These are phyloP conservation scores for Suhomyces faveliae DNA, from an alignment of 805 yeast species.

Conservation along the genomic window DNA sequence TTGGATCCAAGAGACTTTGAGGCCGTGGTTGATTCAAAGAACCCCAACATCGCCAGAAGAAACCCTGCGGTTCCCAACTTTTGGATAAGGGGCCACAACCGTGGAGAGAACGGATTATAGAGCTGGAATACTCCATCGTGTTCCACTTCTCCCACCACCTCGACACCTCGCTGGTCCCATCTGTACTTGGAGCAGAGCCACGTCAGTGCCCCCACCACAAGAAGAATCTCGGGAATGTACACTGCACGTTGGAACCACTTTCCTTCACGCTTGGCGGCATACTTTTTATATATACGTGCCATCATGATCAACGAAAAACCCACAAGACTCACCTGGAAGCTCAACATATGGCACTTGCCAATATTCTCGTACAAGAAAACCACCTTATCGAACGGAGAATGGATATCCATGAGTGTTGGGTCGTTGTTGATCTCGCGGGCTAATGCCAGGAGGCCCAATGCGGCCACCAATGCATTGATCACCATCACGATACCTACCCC, in stretches of 20 bases:
- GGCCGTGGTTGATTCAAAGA: constrained; percentile 91
- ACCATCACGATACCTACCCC: constrained; percentile 47
- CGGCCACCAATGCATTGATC: constrained; percentile 65
- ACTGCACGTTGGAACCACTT: constrained; percentile 38
- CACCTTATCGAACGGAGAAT: constrained; percentile 69
- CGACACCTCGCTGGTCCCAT: constrained; percentile 58
- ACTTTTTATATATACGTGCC: constrained; percentile 37
- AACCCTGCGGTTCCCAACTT: constrained; percentile 67
- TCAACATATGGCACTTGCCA: constrained; percentile 51
- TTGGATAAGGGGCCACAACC: constrained; percentile 49
- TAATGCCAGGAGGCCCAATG: constrained; percentile 59
- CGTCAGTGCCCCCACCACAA: constrained; percentile 66
- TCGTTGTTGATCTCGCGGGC: constrained; percentile 39
- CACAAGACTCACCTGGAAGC: constrained; percentile 56
- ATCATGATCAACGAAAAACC: constrained; percentile 52
- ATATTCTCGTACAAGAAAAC: constrained; percentile 53
- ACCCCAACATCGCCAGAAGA: constrained; percentile 80
- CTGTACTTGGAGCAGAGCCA: constrained; percentile 45
- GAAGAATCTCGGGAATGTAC: constrained; percentile 81
- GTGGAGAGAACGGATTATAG: constrained; percentile 54
- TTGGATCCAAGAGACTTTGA: constrained; percentile 78
- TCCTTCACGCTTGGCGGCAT: constrained; percentile 18
- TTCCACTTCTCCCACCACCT: constrained; percentile 66
- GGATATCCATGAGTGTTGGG: constrained; percentile 35
- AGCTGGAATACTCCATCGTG: constrained; percentile 45